Base-by-base conservation (phyloP, 106 monocot species). In the Hemerocallis citrina region DNA sequence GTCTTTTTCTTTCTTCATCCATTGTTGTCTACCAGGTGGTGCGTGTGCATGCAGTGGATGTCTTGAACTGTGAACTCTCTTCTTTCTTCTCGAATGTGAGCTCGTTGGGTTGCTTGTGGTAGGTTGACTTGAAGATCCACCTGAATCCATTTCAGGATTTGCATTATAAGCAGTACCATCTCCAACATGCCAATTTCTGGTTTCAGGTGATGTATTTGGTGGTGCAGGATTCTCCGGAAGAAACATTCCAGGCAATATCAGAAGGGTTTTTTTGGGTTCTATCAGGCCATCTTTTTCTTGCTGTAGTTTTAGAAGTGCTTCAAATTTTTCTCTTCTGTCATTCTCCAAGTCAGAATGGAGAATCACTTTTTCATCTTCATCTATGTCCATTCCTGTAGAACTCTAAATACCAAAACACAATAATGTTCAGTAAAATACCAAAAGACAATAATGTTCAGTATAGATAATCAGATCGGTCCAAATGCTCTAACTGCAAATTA, bases 271-370 rank as follows among this genome's bases (percentile, higher is more conserved):
- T 49, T 31, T 75, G 16, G 86, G 78, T 63, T 86, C 86, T 33
- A 81, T 86, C 12, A 86, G 51, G 29, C 86, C 86, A 20, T 51
- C 67, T 12, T 72, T 77, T 45, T 75, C 81, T 66, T 75, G 66
- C 43, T 86, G 86, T 27, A 75, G 55, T 38, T 78, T 78, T 43
- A 78, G 17, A 6, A 86, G 43, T 16, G 68, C 54, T 34, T 74
- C 81, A 59, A 78, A 81, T 38, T 81, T 57, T 34, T 72, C 44
- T 50, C 65, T 78, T 54, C 86, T 74, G 36, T 43, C 61, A 2
- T 57, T 72, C 69, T 86, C 81, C 5, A 46, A 55, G 23, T 75
- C 71, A 9, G 75, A 81, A 21, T 72, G 67, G 1, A 86, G 78
- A 29, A 75, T 7, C 24, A 34, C 22, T 12, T 71, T 74, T 20